Evolutionary conservation across 1,284 basidiomycete species (phyloP), one percentile per base, ranked within the genome.

Genomic region (Cryptococcus deneoformans): DNA sequence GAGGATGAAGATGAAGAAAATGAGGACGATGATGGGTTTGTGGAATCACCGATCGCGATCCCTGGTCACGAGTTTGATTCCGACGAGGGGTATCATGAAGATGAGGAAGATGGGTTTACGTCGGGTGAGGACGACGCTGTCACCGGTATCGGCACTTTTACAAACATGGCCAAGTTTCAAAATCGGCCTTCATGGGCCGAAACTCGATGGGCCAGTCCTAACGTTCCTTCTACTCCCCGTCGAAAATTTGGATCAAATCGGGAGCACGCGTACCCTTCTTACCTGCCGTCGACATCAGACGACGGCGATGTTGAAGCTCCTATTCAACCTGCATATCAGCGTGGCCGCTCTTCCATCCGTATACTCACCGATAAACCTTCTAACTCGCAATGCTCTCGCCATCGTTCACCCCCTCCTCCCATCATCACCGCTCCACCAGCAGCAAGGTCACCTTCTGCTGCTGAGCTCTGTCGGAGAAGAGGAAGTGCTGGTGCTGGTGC

Each of bases 351-450:
- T 8, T 58, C 57, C 3, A 60, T 56, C n/a, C 39, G 42, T 4
- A 62, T 62, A 16, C 47, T 54, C 12, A 54, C 57, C 50, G 58
- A 59, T 42, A 61, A 61, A 48, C 60, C 57, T 3, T 58, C 57
- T 46, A 50, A 50, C 14, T 39, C 49, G 6, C 40, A 54, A 47
- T 61, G 66, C 47, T 58, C 62, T 8, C 54, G 63, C 12, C 69
- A 70, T 51, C 54, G 67, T 44, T 67, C 65, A 12, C 69, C 69
- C 69, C 69, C 69, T 2, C 69, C 69, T 36, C 58, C 55, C 34
- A 16, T 50, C 24, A 51, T 45, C 1, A 57, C 54, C 3, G 66
- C 66, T 1, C 68, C 66, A 11, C 68, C 68, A 1, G 66, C 68
- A 14, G 68, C 68, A 3, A 54, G 65, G 48, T 67, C 65, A 2